Evolutionary conservation across 139 green algal species (phyloP), one percentile per base, ranked within the genome.

Genomic region (Chlamydomonas schloesseri): DNA sequence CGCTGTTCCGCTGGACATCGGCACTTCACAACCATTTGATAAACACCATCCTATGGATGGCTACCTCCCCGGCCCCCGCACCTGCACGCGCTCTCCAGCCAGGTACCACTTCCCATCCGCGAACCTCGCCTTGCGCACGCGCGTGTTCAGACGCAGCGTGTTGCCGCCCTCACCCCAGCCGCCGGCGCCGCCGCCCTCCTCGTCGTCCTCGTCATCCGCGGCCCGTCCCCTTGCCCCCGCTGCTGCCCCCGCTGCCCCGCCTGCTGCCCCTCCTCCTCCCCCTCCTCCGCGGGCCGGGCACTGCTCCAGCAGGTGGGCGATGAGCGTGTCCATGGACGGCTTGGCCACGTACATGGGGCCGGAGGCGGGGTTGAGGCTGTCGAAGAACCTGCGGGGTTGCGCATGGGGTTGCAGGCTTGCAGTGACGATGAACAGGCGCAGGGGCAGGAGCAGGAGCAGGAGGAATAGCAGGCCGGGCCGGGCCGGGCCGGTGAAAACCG

Each of bases 331-430:
- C 70, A 84, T 91, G 36, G 62, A 75, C 29, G 88, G 88, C 6
- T 20, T 20, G 0, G 83, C 88, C 67, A 89, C 88, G n/a, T 82
- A 91, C 62, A 87, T 53, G 21, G 65, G 74, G 10, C 82, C 87
- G 9, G 82, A n/a, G 73, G n/a, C 14, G 33, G 57, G 64, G 1
- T 10, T 3, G 3, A 71, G 29, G 14, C 18, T 29, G 46, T 71
- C 85, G 18, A 86, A 55, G 46, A 86, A 86, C 21, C 85, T 89
- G 85, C 31, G 62, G 2, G 58, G 58, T n/a, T n/a, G 42, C 33
- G 31, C 13, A 46, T 26, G 34, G 57, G 24, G 75, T n/a, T n/a
- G n/a, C n/a, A n/a, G n/a, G n/a, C n/a, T n/a, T n/a, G n/a, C n/a
- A n/a, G n/a, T n/a, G n/a, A n/a, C n/a, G n/a, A n/a, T n/a, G n/a